These are phyloP conservation scores for Nidula niveotomentosa DNA, from an alignment of 1,284 basidiomycete genomes.

Conservation along the genomic window DNA sequence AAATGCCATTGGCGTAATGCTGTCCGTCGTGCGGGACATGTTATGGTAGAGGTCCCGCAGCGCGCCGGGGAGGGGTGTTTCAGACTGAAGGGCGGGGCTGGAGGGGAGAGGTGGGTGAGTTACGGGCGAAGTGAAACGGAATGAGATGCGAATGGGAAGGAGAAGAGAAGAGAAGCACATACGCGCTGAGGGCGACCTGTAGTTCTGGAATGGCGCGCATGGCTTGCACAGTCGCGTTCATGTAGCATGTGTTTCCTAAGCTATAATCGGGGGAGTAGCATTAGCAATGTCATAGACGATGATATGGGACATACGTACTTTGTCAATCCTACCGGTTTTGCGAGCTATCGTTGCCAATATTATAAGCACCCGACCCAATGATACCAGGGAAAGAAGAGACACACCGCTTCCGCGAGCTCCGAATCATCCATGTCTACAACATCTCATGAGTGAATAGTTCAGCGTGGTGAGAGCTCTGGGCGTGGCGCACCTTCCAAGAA, in stretches of 20 bases:
- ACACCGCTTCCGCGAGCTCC: constrained; percentile 78
- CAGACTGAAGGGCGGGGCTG: constrained; percentile 32
- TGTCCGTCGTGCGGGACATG: constrained; percentile 79
- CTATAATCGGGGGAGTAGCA: constrained; percentile 23
- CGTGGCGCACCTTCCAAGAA: constrained; percentile 72
- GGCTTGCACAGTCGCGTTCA: constrained; percentile 95
- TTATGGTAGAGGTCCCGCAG: constrained; percentile 74
- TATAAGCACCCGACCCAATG: not conserved
- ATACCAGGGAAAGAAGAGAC: constrained; percentile 16
- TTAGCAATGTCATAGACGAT: not conserved
- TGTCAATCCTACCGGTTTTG: constrained; percentile 69
- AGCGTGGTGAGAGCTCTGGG: not conserved
- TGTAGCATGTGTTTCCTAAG: constrained; percentile 92
- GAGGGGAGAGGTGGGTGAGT: not conserved
- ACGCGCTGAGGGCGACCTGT: constrained; percentile 65
- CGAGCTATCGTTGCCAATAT: constrained; percentile 34
- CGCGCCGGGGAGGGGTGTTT: constrained; percentile 49
- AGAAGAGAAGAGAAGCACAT: constrained; percentile 18
- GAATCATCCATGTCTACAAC: constrained; percentile 81
- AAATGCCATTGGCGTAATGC: constrained; percentile 77
- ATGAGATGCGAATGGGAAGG: not conserved
- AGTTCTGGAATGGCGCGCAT: constrained; percentile 91
- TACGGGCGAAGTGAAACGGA: not conserved
- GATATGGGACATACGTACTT: constrained; percentile 26
- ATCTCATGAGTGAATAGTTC: constrained; percentile 1